Evolutionary conservation across 352 stramenopile genomes (phyloP).

Genomic region (Pythium periplocum): DNA sequence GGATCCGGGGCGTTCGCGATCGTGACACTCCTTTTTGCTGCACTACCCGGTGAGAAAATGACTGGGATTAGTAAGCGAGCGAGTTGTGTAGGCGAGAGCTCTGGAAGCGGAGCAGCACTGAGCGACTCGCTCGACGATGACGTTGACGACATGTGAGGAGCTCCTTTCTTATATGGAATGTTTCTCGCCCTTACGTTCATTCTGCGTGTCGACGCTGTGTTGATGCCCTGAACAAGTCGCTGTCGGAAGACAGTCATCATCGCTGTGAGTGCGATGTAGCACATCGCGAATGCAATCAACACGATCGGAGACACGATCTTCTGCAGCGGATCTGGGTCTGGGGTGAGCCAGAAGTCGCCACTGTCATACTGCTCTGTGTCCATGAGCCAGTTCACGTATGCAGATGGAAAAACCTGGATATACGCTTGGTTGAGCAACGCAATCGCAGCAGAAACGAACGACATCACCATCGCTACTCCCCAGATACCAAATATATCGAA

Average conservation of each 20-base stretch:
- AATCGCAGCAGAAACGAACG: constrained; percentile 27
- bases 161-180: no score
- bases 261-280: constrained; percentile 31
- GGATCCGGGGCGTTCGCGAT: no score
- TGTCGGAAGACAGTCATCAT: constrained; percentile 8
- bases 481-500: constrained; percentile 39
- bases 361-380: constrained; percentile 31
- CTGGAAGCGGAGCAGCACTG: no score
- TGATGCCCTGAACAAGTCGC: no score
- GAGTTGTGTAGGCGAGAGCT: no score
- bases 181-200: no score
- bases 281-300: constrained; percentile 25
- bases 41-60: no score
- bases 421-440: constrained; percentile 31
- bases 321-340: constrained; percentile 22
- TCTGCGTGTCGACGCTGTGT: no score
- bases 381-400: constrained; percentile 40
- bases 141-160: no score
- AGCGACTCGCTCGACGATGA: no score
- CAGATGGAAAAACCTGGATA: constrained; percentile 35
- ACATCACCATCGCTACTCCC: constrained; percentile 31
- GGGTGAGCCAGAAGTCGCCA: constrained; percentile 43
- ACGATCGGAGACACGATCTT: constrained; percentile 25
- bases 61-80: no score
- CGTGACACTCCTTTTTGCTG: no score